These are phyloP conservation scores for Cystobasidiaceae sp. DNA, from an alignment of 1,284 basidiomycete species.

Conservation along the genomic window DNA sequence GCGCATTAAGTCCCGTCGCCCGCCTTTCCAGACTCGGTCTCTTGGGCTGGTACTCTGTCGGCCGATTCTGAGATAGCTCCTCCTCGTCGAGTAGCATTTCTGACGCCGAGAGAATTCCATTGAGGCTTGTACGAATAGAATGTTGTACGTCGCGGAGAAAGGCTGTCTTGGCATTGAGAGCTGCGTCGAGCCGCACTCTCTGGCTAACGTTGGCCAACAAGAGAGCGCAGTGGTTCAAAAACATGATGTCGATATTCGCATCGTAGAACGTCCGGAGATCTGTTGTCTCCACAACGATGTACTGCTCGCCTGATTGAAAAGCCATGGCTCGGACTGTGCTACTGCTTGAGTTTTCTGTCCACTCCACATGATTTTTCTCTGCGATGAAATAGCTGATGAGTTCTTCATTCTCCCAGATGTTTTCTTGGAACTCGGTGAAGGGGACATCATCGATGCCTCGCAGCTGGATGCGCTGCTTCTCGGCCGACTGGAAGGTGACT, in stretches of 20 bases:
- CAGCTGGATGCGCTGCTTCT: neutral
- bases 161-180: neutral
- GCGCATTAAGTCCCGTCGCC: no score
- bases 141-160: neutral
- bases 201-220: neutral
- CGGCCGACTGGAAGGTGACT: neutral
- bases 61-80: neutral
- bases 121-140: neutral
- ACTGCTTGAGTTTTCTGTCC: neutral
- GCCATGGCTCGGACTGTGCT: neutral
- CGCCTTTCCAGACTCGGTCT: no score
- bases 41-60: no score
- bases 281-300: neutral
- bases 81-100: neutral
- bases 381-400: neutral
- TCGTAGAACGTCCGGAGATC: neutral
- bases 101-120: neutral
- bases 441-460: neutral
- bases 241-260: neutral
- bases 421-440: neutral
- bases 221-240: neutral
- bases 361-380: neutral
- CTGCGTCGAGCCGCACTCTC: neutral
- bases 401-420: neutral
- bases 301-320: neutral